phyloP scores from a whole-genome alignment of 495 filamentous ascomycete genomes.

The Talaromyces liani region DNA sequence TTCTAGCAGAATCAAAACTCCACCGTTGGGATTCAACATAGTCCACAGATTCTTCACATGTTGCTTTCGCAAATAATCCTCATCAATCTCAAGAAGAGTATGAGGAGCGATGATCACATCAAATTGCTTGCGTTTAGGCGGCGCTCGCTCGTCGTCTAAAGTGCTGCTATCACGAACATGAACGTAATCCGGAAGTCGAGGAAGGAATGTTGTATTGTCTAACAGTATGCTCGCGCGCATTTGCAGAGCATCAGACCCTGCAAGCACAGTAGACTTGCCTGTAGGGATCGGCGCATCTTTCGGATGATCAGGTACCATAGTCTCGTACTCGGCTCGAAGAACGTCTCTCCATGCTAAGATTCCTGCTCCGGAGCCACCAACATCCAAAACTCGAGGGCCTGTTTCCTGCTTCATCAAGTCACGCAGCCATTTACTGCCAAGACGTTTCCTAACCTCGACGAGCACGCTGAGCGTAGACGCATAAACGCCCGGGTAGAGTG shows the following conservation, averaged over 20 bases:
- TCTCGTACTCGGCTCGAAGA: conserved; percentile 68
- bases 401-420: conserved; percentile 55
- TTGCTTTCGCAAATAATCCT: conserved; percentile 66
- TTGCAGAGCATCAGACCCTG: conserved; percentile 59
- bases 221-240: conserved; percentile 68
- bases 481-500: conserved; percentile 74
- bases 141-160: conserved; percentile 30
- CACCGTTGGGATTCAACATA: conserved; percentile 74
- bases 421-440: conserved; percentile 74
- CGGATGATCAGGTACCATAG: conserved; percentile 44
- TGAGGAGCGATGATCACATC: conserved; percentile 90
- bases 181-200: conserved; percentile 86
- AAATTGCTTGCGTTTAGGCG: conserved; percentile 64
- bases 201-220: conserved; percentile 85
- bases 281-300: conserved; percentile 34
- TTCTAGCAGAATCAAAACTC: conserved; percentile 80
- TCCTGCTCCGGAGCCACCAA: conserved; percentile 76
- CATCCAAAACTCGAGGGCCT: conserved; percentile 78
- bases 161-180: conserved; percentile 47
- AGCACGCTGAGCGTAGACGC: conserved; percentile 64
- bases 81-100: conserved; percentile 61
- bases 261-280: conserved; percentile 55
- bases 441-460: conserved; percentile 75
- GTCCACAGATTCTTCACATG: conserved; percentile 83
- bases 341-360: conserved; percentile 80